A percentile compares a stretch with the other conserved stretches of the same genome.
phyloP scores from a whole-genome alignment of 2,329 filamentous ascomycete genomes.

The Albophoma yamanashiensis region DNA sequence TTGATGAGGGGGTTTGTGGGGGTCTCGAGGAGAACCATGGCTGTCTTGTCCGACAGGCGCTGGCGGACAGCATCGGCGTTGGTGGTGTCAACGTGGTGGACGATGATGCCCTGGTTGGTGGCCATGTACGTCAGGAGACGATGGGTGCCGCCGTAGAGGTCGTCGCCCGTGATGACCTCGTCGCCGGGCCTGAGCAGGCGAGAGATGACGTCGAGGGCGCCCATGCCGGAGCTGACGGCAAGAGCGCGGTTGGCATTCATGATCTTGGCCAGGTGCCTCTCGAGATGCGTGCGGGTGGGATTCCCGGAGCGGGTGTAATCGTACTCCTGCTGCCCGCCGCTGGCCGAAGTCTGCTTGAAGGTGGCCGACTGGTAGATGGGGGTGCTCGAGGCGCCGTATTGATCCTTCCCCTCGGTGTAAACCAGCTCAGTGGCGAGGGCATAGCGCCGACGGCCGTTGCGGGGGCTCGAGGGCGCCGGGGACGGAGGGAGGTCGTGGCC shows the following conservation, averaged over 20 bases:
- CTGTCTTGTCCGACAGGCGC: slow-evolving; percentile 67
- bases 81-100: slow-evolving; percentile 95
- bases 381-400: slow-evolving; percentile 92
- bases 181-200: slow-evolving; percentile 83
- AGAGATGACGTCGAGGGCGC: slow-evolving; percentile 90
- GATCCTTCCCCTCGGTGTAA: slow-evolving; percentile 90
- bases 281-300: slow-evolving; percentile 88
- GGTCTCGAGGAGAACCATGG: slow-evolving; percentile 92
- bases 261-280: slow-evolving; percentile 95
- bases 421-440: slow-evolving; percentile 93
- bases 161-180: slow-evolving; percentile 93
- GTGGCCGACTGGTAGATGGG: slow-evolving; percentile 98
- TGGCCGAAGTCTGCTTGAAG: slow-evolving; percentile 83
- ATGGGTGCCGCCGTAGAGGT: slow-evolving; percentile 93
- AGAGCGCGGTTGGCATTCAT: slow-evolving; percentile 91
- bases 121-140: slow-evolving; percentile 86
- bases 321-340: slow-evolving; percentile 75
- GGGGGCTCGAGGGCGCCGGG: slow-evolving; percentile 83
- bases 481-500: slow-evolving; percentile 83
- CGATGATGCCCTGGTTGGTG: slow-evolving; percentile 79
- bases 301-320: slow-evolving; percentile 98
- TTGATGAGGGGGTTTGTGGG: slow-evolving; percentile 98
- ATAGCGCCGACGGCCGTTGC: slow-evolving; percentile 72
- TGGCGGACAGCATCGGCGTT: slow-evolving; percentile 57
- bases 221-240: slow-evolving; percentile 95